A percentile compares a stretch with the other conserved stretches of the same genome.
These are phyloP conservation scores for Magnolia kwangsiensis DNA, from an alignment of 164 flowering plant species.

Conservation along the genomic window DNA sequence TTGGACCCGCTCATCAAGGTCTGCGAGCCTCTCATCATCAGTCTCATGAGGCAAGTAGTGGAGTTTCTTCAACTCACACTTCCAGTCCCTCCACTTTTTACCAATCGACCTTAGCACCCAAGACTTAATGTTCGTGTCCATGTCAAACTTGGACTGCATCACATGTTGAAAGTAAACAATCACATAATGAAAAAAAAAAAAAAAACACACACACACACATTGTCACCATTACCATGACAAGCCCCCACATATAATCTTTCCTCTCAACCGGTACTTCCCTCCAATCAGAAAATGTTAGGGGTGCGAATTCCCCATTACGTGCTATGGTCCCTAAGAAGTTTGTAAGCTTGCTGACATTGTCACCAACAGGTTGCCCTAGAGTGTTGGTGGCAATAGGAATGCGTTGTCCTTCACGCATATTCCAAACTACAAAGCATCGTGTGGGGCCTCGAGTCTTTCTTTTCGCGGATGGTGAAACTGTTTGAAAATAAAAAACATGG, in stretches of 20 bases:
- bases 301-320: neutral
- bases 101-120: slow-evolving; percentile 26
- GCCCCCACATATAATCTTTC: neutral
- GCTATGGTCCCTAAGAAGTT: neutral
- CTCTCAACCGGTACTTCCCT: neutral
- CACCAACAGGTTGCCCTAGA: neutral
- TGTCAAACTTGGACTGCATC: slow-evolving; percentile 26
- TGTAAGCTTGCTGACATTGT: neutral
- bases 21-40: slow-evolving; percentile 24
- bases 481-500: too few species aligned
- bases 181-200: neutral
- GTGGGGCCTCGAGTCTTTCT: slow-evolving; percentile 1
- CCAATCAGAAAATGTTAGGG: neutral
- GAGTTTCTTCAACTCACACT: slow-evolving; percentile 18
- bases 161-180: neutral
- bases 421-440: neutral
- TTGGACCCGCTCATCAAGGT: slow-evolving; percentile 18
- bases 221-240: neutral
- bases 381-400: neutral
- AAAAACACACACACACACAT: neutral
- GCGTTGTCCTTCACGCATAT: neutral
- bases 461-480: neutral
- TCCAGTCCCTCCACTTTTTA: slow-evolving; percentile 27
- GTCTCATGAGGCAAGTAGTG: slow-evolving; percentile 21
- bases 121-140: slow-evolving; percentile 12